Evolutionary conservation across 495 filamentous ascomycete genomes (phyloP).

Genomic region (Hyaloscypha finlandica): DNA sequence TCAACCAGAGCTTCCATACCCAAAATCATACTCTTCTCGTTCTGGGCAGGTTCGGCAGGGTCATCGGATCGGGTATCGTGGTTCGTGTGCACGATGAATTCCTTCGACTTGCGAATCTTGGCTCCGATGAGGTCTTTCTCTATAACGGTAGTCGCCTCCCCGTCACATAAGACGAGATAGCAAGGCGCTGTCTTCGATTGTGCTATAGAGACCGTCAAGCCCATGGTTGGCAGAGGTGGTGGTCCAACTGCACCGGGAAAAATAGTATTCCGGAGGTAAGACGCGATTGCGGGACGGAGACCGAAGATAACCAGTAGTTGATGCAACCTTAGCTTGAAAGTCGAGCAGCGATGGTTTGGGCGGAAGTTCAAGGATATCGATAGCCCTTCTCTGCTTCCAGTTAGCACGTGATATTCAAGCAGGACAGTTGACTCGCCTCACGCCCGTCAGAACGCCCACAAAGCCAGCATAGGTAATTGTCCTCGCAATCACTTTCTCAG

Average conservation of each 20-base stretch:
- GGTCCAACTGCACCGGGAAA: background rate
- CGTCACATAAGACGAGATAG: slow-evolving; percentile 60
- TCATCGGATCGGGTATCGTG: slow-evolving; percentile 42
- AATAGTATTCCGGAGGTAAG: slow-evolving; percentile 42
- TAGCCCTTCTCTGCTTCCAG: slow-evolving; percentile 41
- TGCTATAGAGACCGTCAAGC: slow-evolving; percentile 34
- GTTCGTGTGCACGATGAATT: slow-evolving; percentile 61
- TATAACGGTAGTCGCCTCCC: slow-evolving; percentile 44
- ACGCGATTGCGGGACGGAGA: slow-evolving; percentile 55
- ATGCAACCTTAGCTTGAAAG: slow-evolving; percentile 37
- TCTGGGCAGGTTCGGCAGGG: slow-evolving; percentile 12
- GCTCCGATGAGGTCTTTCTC: slow-evolving; percentile 60
- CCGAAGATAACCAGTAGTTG: slow-evolving; percentile 59
- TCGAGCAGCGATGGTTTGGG: slow-evolving; percentile 51
- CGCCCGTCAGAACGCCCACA: slow-evolving; percentile 63
- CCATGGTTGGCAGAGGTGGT: background rate
- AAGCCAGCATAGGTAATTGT: slow-evolving; percentile 65
- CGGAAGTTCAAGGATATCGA: slow-evolving; percentile 68
- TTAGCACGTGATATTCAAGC: slow-evolving; percentile 13
- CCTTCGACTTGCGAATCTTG: slow-evolving; percentile 37
- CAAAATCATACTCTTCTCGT: slow-evolving; percentile 25
- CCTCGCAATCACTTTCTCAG: slow-evolving; percentile 52
- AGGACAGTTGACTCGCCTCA: slow-evolving; percentile 39
- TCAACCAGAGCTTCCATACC: slow-evolving; percentile 41
- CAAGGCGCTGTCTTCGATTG: slow-evolving; percentile 50